These are phyloP conservation scores for Nepenthes alata DNA, from an alignment of 179 eudicot genomes.

Conservation along the genomic window DNA sequence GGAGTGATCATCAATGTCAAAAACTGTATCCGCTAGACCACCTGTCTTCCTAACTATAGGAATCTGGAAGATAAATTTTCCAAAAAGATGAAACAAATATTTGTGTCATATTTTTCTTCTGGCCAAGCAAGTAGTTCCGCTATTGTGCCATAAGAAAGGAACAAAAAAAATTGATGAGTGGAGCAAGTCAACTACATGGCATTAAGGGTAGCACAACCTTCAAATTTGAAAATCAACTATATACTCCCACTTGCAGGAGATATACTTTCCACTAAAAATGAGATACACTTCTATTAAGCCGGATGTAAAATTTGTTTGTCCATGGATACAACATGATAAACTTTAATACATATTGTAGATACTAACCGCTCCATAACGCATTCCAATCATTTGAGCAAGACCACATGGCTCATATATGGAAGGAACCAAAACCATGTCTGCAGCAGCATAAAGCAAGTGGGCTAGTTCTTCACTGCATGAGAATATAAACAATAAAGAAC, in stretches of 20 bases:
- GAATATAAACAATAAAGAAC: slow-evolving; percentile 3
- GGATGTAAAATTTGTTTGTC: background rate
- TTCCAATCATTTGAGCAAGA: slow-evolving; percentile 88
- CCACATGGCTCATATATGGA: slow-evolving; percentile 92
- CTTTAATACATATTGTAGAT: background rate
- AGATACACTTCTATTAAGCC: background rate
- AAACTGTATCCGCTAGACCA: slow-evolving; percentile 89
- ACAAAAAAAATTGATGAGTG: background rate
- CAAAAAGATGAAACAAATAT: background rate
- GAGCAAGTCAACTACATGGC: background rate
- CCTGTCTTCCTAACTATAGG: slow-evolving; percentile 82
- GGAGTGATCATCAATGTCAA: slow-evolving; percentile 63
- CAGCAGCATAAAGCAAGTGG: slow-evolving; percentile 91
- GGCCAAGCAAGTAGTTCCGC: background rate
- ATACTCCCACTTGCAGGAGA: background rate
- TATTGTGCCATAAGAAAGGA: background rate
- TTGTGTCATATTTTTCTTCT: background rate
- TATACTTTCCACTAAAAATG: background rate
- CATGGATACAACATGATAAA: background rate
- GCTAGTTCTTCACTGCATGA: slow-evolving; percentile 72
- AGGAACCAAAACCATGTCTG: slow-evolving; percentile 84
- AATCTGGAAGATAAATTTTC: slow-evolving; percentile 29
- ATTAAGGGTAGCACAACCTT: background rate
- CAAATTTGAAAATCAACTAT: background rate
- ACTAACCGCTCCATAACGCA: slow-evolving; percentile 86